Conservation (phyloP, 2,329 filamentous ascomycete genomes). For the Claviceps africana region DNA sequence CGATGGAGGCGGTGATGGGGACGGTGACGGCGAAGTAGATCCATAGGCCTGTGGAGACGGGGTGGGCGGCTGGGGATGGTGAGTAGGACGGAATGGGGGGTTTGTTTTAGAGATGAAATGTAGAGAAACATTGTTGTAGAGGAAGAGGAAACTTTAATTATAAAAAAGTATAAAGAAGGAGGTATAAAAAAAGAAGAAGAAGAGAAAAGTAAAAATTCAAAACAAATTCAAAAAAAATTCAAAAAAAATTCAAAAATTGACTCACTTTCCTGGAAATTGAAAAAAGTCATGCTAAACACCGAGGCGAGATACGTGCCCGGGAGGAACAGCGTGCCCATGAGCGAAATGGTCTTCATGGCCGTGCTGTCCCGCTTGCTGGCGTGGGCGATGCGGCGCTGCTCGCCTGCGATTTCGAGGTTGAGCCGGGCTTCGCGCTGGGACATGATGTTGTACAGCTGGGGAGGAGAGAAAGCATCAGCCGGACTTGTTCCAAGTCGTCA, state of each 20-base stretch:
- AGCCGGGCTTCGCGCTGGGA: constrained; percentile 50
- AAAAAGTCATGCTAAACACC: constrained; percentile 53
- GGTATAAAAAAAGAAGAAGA: neutral
- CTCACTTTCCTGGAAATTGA: constrained; percentile 41
- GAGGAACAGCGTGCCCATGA: constrained; percentile 49
- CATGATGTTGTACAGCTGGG: constrained; percentile 55
- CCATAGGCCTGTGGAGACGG: constrained; percentile 41
- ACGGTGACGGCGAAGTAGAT: constrained; percentile 49
- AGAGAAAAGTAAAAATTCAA: neutral
- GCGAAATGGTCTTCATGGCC: constrained; percentile 51
- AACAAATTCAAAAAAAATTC: too few species aligned
- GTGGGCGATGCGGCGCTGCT: constrained; percentile 44
- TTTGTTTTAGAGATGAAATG: neutral
- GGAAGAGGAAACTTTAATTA: neutral
- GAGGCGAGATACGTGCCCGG: constrained; percentile 49
- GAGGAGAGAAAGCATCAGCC: too few species aligned
- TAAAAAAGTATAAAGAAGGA: constrained; percentile 1
- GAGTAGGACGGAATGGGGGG: neutral
- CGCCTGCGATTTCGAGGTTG: constrained; percentile 47
- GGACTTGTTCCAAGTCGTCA: too few species aligned
- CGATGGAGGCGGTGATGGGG: constrained; percentile 41
- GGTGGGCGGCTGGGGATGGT: constrained; percentile 15
- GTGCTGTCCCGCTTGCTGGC: constrained; percentile 48
- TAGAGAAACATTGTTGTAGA: too few species aligned
- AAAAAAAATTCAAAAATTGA: neutral